Conservation (phyloP, 2,329 filamentous ascomycete genomes). For the Talaromyces pinophilus region DNA sequence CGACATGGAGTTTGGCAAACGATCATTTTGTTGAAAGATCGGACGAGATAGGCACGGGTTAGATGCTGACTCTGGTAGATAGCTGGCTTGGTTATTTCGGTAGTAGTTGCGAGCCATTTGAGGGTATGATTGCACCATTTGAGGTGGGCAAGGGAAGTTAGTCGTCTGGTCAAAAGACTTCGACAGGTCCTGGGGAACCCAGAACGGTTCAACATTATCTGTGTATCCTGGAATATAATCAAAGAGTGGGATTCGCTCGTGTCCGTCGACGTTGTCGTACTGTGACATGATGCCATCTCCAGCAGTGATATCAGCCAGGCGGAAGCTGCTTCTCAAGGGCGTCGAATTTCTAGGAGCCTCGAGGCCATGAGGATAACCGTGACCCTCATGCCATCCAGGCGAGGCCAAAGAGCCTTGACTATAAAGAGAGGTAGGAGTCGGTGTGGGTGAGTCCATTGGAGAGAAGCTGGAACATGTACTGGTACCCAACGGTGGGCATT, state of each 20-base stretch:
- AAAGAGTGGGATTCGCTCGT: constrained; percentile 38
- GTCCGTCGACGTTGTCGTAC: constrained; percentile 37
- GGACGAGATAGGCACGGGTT: constrained; percentile 43
- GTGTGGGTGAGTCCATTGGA: constrained; percentile 43
- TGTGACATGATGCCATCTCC: constrained; percentile 36
- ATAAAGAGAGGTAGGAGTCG: constrained; percentile 43
- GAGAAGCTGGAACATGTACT: constrained; percentile 46
- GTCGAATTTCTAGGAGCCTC: constrained; percentile 35
- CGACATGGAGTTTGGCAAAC: constrained; percentile 38
- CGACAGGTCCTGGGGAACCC: constrained; percentile 39
- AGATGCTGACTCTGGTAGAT: constrained; percentile 41
- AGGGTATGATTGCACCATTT: constrained; percentile 38
- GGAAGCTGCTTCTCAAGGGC: constrained; percentile 39
- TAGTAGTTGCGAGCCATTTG: constrained; percentile 40
- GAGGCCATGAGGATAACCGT: constrained; percentile 31
- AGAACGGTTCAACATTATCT: constrained; percentile 42
- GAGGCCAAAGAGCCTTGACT: constrained; percentile 42
- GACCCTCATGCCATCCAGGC: constrained; percentile 39
- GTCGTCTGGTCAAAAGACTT: constrained; percentile 39
- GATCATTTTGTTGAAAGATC: constrained; percentile 42
- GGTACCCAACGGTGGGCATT: constrained; percentile 41
- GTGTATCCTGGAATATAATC: constrained; percentile 43
- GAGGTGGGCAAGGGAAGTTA: constrained; percentile 36
- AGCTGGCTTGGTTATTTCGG: constrained; percentile 35
- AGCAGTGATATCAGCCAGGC: constrained; percentile 39